Evolutionary conservation across 345 rosid species (phyloP).

Genomic region (Eucalyptus virginea): DNA sequence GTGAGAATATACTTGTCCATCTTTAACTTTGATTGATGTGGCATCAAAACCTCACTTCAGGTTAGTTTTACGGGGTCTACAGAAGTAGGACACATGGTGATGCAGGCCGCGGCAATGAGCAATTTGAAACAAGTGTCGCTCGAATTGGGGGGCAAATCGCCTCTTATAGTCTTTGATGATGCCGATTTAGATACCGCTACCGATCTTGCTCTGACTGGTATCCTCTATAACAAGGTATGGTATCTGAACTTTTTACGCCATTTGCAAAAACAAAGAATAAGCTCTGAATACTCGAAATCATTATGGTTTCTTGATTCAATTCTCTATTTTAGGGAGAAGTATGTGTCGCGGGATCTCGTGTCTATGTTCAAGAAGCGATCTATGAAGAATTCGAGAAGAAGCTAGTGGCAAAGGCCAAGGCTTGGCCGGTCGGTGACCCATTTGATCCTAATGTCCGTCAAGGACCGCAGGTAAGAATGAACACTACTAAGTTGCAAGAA

Average conservation of each 20-base stretch:
- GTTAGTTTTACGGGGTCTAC: conserved; percentile 86
- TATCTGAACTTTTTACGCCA: background rate
- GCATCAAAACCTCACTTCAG: conserved; percentile 5
- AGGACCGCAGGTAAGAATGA: conserved; percentile 64
- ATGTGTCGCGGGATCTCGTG: conserved; percentile 69
- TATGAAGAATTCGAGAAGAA: conserved; percentile 43
- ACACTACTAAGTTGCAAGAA: background rate
- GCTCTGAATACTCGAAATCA: background rate
- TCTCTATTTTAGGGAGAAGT: conserved; percentile 44
- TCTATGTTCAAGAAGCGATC: conserved; percentile 69
- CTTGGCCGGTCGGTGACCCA: conserved; percentile 62
- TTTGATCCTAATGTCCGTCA: conserved; percentile 30
- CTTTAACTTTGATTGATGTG: background rate
- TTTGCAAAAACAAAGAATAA: background rate
- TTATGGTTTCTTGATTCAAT: background rate
- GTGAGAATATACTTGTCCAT: background rate
- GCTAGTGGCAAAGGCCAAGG: conserved; percentile 39
- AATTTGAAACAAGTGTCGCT: conserved; percentile 63
- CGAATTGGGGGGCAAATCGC: conserved; percentile 82
- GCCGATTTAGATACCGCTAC: conserved; percentile 56
- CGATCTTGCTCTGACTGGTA: conserved; percentile 35
- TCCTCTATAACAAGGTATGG: conserved; percentile 38
- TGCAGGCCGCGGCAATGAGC: conserved; percentile 65
- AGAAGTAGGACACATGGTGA: conserved; percentile 49
- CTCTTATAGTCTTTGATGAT: conserved; percentile 67